A percentile compares a stretch with the other conserved stretches of the same genome.
Conservation (phyloP, 2,329 filamentous ascomycete species). For the Grosmannia huntii region DNA sequence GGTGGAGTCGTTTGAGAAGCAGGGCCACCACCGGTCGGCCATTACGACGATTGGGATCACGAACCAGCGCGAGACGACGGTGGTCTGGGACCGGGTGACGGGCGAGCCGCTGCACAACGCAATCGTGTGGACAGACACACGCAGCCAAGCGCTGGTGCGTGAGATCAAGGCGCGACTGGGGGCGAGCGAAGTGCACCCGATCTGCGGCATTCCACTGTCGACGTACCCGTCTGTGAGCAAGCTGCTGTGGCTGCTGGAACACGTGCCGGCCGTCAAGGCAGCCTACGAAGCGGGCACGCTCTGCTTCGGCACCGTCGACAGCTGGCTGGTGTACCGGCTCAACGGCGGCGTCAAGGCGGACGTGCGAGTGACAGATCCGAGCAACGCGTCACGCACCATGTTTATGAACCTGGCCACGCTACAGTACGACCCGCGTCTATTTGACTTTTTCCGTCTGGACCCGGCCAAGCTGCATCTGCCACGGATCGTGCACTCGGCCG, state of each 20-base stretch:
- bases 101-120: slow-evolving; percentile 75
- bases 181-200: slow-evolving; percentile 53
- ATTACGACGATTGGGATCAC: slow-evolving; percentile 76
- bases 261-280: slow-evolving; percentile 53
- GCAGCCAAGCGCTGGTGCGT: slow-evolving; percentile 61
- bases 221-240: slow-evolving; percentile 83
- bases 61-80: slow-evolving; percentile 79
- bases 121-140: slow-evolving; percentile 82
- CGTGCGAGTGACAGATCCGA: slow-evolving; percentile 70
- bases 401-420: slow-evolving; percentile 80
- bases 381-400: slow-evolving; percentile 85
- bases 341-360: slow-evolving; percentile 56
- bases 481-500: slow-evolving; percentile 69
- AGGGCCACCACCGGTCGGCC: slow-evolving; percentile 53
- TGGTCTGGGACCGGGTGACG: slow-evolving; percentile 73
- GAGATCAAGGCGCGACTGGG: slow-evolving; percentile 58
- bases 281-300: slow-evolving; percentile 69
- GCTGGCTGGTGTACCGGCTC: slow-evolving; percentile 75
- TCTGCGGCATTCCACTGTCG: slow-evolving; percentile 72
- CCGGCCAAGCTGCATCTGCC: slow-evolving; percentile 58
- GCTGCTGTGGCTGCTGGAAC: slow-evolving; percentile 70
- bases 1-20: slow-evolving; percentile 53
- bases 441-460: slow-evolving; percentile 67
- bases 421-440: slow-evolving; percentile 63
- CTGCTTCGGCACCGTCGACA: slow-evolving; percentile 77